These are phyloP conservation scores for Talaromyces pinophilus DNA, from an alignment of 2,329 filamentous ascomycete species.

Conservation along the genomic window DNA sequence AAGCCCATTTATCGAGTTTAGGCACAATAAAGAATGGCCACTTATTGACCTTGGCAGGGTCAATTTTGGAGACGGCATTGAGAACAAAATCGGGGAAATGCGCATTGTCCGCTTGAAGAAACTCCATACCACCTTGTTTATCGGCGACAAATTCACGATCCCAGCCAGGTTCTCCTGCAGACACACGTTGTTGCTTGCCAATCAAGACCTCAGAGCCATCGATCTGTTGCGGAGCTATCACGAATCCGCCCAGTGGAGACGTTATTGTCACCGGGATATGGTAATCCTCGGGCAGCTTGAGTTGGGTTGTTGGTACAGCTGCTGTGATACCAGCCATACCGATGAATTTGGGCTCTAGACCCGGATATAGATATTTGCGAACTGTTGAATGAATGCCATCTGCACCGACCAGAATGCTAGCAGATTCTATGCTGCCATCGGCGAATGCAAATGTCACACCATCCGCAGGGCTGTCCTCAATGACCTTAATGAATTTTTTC, in stretches of 20 bases:
- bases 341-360: slow-evolving; percentile 53
- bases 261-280: slow-evolving; percentile 38
- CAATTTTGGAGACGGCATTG: slow-evolving; percentile 17
- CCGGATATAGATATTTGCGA: slow-evolving; percentile 54
- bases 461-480: slow-evolving; percentile 41
- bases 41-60: slow-evolving; percentile 14
- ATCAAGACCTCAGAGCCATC: slow-evolving; percentile 39
- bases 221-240: slow-evolving; percentile 41
- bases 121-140: slow-evolving; percentile 10
- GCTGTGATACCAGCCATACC: slow-evolving; percentile 38
- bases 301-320: slow-evolving; percentile 5
- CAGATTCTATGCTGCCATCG: slow-evolving; percentile 46
- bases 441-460: slow-evolving; percentile 51
- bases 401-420: slow-evolving; percentile 55
- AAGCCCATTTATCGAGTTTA: slow-evolving; percentile 19
- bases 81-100: slow-evolving; percentile 24
- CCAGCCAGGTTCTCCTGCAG: slow-evolving; percentile 38
- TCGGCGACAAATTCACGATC: slow-evolving; percentile 25
- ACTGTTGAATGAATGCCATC: slow-evolving; percentile 63
- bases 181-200: slow-evolving; percentile 37
- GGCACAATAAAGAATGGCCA: slow-evolving; percentile 21
- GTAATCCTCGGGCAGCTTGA: slow-evolving; percentile 25
- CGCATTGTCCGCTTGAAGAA: slow-evolving; percentile 35
- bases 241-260: slow-evolving; percentile 38
- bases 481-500: slow-evolving; percentile 51